phyloP scores from a whole-genome alignment of 2,329 filamentous ascomycete species.

The Rhinocladiella mackenziei region DNA sequence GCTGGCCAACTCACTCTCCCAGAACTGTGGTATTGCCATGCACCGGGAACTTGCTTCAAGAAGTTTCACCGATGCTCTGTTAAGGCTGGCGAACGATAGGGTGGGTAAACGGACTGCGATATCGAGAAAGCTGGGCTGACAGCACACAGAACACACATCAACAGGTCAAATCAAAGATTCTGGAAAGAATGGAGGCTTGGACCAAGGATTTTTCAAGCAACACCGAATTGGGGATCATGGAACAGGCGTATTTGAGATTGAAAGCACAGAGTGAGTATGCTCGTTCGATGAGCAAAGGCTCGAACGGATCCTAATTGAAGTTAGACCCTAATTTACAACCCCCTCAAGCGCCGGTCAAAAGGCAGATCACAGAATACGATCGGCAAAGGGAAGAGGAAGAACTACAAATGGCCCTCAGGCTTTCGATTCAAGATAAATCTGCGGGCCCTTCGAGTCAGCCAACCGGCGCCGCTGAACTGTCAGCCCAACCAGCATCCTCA shows the following conservation, averaged over 20 bases:
- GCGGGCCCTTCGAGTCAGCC: conserved; percentile 37
- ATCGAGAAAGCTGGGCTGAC: conserved; percentile 18
- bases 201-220: conserved; percentile 88
- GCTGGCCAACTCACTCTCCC: conserved; percentile 82
- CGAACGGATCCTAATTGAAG: conserved; percentile 6
- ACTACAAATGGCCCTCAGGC: conserved; percentile 87
- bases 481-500: conserved; percentile 34
- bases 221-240: conserved; percentile 93
- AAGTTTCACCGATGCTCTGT: conserved; percentile 88
- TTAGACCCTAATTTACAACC: conserved; percentile 82
- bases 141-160: conserved; percentile 74
- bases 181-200: conserved; percentile 96
- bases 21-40: conserved; percentile 83
- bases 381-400: conserved; percentile 96
- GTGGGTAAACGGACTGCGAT: conserved; percentile 34
- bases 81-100: conserved; percentile 85
- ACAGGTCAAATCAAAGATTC: conserved; percentile 93
- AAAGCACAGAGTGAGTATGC: conserved; percentile 60
- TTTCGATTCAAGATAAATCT: conserved; percentile 84
- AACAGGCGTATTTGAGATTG: conserved; percentile 83
- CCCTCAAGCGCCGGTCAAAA: conserved; percentile 90
- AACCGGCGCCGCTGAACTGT: conserved; percentile 36
- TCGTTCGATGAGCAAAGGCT: neutral
- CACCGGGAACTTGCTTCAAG: conserved; percentile 87
- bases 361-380: conserved; percentile 81